These are phyloP conservation scores for Apiotrichum akiyoshidainum DNA, from an alignment of 1,284 basidiomycete genomes.

Conservation along the genomic window DNA sequence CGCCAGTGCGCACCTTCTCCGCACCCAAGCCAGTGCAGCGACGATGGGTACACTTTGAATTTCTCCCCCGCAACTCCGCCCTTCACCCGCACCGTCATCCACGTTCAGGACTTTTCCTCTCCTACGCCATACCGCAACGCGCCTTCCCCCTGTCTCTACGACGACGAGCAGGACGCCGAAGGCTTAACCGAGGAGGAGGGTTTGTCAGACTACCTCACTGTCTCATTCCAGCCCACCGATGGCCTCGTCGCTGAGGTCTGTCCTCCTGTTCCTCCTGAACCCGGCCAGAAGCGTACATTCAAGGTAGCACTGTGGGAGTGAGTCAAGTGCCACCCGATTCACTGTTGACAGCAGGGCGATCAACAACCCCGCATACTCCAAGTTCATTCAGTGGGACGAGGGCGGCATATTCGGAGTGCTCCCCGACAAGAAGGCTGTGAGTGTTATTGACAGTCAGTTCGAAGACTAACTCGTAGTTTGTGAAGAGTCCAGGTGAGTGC, in stretches of 20 bases:
- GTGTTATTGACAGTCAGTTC: not conserved
- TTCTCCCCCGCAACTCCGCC: too few relatives aligned
- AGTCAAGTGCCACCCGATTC: not conserved
- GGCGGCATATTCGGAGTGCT: constrained; percentile 13
- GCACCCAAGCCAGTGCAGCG: too few relatives aligned
- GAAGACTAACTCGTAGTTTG: constrained; percentile 12
- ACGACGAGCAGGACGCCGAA: too few relatives aligned
- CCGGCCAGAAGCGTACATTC: constrained; percentile 9
- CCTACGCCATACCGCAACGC: too few relatives aligned
- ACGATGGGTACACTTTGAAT: too few relatives aligned
- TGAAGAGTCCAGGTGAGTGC: constrained; percentile 11
- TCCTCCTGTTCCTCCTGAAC: not conserved
- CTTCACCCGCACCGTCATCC: too few relatives aligned
- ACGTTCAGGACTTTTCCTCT: too few relatives aligned
- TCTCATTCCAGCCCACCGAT: too few relatives aligned
- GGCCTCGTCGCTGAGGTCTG: too few relatives aligned
- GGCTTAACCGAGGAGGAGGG: too few relatives aligned
- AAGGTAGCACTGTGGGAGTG: constrained; percentile 21
- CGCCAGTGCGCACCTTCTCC: too few relatives aligned
- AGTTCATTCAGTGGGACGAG: constrained; percentile 11
- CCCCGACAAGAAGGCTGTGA: constrained; percentile 10
- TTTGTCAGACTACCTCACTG: not conserved
- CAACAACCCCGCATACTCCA: constrained; percentile 7
- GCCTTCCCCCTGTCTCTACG: too few relatives aligned
- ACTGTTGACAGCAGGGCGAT: constrained; percentile 9